Evolutionary conservation across 164 flowering plant genomes (phyloP), one percentile per base, ranked within the genome.

Genomic region (Litsea cubeba): DNA sequence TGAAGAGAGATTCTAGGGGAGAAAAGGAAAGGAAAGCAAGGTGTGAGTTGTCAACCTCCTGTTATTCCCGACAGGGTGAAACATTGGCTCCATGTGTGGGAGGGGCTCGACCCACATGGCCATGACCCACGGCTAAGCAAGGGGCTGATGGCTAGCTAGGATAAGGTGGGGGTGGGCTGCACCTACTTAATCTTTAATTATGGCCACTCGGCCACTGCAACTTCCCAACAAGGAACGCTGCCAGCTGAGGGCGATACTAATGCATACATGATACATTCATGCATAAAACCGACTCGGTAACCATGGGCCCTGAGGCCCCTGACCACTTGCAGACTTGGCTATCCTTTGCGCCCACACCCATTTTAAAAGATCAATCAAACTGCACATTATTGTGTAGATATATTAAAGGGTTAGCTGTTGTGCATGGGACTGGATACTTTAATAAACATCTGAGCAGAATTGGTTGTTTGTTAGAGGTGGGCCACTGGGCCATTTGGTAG

Each of bases 191-290:
- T 54, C n/a, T 54, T 14, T 54, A 14, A 3, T 54, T 54, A 14
- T 54, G 18, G 25, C 26, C 71, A 40, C 50, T 76, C 7, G 18
- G 25, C 26, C 73, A 40, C 58, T 78, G 71, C 83, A 76, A 70
- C 71, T 81, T 76, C 75, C 83, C 73, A 75, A 75, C 40, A 65
- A 57, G 74, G 62, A 75, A 75, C 67, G 79, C 79, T 73, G 82
- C 66, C 79, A 73, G 23, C 71, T 10, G 20, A 64, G 65, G 46
- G 46, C 8, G 46, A 5, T 40, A 40, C 46, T 40, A 40, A 7
- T 40, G 46, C 46, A 40, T 40, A 7, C 46, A 40, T 40, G 46
- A 40, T 40, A 40, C 10, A 40, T 40, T 5, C 11, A 40, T 40
- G 46, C 46, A 40, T 40, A 40, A 5, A 40, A 40, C 11, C 11